A percentile compares a stretch with the other conserved stretches of the same genome.
Conservation (phyloP, 441 rosid species). For the Hypseocharis bilobata region DNA sequence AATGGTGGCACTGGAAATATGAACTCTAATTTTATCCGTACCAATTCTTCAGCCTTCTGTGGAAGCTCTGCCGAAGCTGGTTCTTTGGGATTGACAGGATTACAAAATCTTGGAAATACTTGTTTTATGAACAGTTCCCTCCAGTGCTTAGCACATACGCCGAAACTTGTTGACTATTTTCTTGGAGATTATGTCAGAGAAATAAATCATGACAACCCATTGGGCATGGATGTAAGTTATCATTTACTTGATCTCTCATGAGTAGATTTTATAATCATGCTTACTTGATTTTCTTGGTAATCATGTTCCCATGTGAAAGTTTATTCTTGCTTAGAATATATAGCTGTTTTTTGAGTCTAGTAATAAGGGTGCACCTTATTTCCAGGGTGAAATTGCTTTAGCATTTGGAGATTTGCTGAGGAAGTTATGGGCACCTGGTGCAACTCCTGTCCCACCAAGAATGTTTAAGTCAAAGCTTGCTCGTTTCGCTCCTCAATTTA, state of each 20-base stretch:
- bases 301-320: neutral
- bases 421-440: slow-evolving; percentile 70
- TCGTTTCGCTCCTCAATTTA: slow-evolving; percentile 68
- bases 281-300: slow-evolving; percentile 5
- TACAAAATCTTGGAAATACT: slow-evolving; percentile 76
- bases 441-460: slow-evolving; percentile 54
- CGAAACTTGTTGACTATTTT: slow-evolving; percentile 66
- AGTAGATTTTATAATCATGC: slow-evolving; percentile 7
- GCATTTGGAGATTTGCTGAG: slow-evolving; percentile 69
- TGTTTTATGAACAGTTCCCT: slow-evolving; percentile 75
- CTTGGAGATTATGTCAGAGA: slow-evolving; percentile 62
- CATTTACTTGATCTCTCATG: slow-evolving; percentile 15
- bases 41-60: slow-evolving; percentile 30
- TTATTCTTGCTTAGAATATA: slow-evolving; percentile 7
- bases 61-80: slow-evolving; percentile 62
- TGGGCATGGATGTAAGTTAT: slow-evolving; percentile 61
- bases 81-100: slow-evolving; percentile 61
- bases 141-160: slow-evolving; percentile 79
- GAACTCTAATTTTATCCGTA: slow-evolving; percentile 31
- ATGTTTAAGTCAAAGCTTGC: slow-evolving; percentile 64
- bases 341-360: slow-evolving; percentile 10
- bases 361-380: slow-evolving; percentile 12
- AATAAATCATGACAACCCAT: slow-evolving; percentile 59
- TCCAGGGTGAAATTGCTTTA: slow-evolving; percentile 67
- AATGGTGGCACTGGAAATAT: slow-evolving; percentile 43